phyloP scores from a whole-genome alignment of 306 rosid genomes.

The Pachyrhizus erosus region DNA sequence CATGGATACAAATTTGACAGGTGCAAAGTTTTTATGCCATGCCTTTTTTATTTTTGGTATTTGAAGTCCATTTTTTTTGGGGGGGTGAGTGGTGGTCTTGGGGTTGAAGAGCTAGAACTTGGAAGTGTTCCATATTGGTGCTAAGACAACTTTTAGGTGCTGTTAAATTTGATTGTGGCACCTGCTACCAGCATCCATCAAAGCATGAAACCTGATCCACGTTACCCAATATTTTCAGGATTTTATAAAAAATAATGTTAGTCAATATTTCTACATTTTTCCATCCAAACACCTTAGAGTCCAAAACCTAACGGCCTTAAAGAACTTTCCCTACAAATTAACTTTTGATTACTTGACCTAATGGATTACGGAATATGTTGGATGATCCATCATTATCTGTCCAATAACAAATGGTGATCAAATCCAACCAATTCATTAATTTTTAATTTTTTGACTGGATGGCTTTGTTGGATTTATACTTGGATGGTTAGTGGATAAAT shows the following conservation, averaged over 20 bases:
- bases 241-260: conserved; percentile 11
- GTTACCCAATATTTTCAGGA: not conserved
- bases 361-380: not conserved
- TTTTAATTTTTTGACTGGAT: not conserved
- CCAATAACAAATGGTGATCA: not conserved
- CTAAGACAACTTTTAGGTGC: not conserved
- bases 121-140: not conserved
- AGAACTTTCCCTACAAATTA: not conserved
- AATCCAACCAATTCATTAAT: not conserved
- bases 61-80: not conserved
- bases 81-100: not conserved
- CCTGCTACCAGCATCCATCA: not conserved
- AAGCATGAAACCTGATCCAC: conserved; percentile 2
- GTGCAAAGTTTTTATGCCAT: conserved; percentile 48
- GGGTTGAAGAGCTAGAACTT: not conserved
- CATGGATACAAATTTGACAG: conserved; percentile 98
- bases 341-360: not conserved
- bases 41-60: not conserved
- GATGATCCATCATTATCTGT: not conserved
- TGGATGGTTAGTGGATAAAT: not conserved
- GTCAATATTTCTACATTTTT: not conserved
- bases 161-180: not conserved
- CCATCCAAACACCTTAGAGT: not conserved
- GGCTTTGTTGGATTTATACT: not conserved
- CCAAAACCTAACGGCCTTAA: not conserved